Percentiles rank a stretch among this genome's conserved stretches.
phyloP scores from a whole-genome alignment of 345 rosid genomes.

The Hypericum perforatum region DNA sequence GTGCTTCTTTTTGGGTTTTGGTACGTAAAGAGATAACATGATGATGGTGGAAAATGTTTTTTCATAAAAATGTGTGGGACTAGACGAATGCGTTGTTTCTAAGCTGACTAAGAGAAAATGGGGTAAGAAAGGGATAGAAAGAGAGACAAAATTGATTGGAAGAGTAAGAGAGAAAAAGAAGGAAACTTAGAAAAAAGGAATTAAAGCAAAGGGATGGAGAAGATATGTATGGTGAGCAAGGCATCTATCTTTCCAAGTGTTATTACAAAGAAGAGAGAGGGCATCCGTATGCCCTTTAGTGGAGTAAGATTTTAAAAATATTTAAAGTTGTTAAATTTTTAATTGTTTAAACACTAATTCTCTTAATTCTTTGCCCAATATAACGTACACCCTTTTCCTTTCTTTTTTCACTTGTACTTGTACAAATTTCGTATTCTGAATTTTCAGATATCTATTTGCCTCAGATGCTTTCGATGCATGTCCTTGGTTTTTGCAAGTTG shows the following conservation, averaged over 20 bases:
- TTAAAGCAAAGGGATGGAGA: conserved; percentile 36
- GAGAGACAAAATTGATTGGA: background rate
- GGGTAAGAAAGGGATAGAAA: conserved; percentile 17
- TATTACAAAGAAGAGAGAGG: conserved; percentile 10
- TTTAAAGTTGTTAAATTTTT: no score
- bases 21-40: background rate
- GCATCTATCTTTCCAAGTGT: conserved; percentile 18
- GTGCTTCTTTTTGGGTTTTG: conserved; percentile 37
- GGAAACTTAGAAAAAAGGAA: conserved; percentile 21
- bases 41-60: background rate
- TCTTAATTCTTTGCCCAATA: no score
- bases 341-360: no score
- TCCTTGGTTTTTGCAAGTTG: no score
- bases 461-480: background rate
- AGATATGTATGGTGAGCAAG: conserved; percentile 44
- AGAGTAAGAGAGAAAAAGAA: conserved; percentile 3
- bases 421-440: background rate
- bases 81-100: conserved; percentile 60
- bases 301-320: no score
- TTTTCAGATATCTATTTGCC: conserved; percentile 14
- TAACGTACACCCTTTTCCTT: conserved; percentile 10
- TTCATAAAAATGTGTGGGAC: conserved; percentile 30
- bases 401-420: conserved; percentile 3
- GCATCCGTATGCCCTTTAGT: conserved; percentile 11
- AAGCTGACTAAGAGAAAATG: conserved; percentile 48